Evolutionary conservation across 192 early-diverging fungal species (phyloP), one percentile per base, ranked within the genome.

Genomic region (Podila clonocystis): DNA sequence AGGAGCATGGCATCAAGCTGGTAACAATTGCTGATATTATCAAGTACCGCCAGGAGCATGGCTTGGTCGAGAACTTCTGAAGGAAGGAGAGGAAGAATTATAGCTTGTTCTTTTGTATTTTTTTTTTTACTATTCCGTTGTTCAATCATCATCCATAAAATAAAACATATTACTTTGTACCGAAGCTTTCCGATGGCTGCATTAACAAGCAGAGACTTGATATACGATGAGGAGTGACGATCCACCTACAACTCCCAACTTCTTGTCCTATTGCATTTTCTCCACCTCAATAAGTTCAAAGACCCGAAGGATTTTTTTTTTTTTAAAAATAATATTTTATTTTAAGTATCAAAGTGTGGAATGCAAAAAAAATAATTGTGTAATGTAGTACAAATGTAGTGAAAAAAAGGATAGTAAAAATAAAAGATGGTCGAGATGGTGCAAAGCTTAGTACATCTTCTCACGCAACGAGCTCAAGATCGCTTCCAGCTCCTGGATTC

Each of bases 1-100:
- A 88, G 63, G 88, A 94, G 79, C 95, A 93, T 70, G 88, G 88
- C 0, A 85, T 99, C 50, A 95, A 91, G 84, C 67, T 99, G 65
- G 93, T 99, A 52, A 96, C 95, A 0, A 98, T 99, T 65, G 91
- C 87, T 45, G 94, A 96, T 69, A 82, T 98, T 8, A 91, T 93
- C 50, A 84, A 89, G 67, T 98, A 97, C 82, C 85, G 95, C 57
- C 60, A 90, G 70, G 76, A 84, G 9, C 73, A 85, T 70, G 80
- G 76, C 29, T 58, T 80, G 24, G 19, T 75, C 5, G 80, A 70
- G 28, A 62, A 19, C 28, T 78, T 71, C 66, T 71, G 63, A 36
- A 45, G 15, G 41, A 17, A 26, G 41, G 28, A 24, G 26, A 45
- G 15, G 41, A 17, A 50, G 19, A 31, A 20, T 9, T 17, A n/a